Evolutionary conservation across 768 basidiomycete species (phyloP).

Genomic region (Phlebiopsis flavidoalba): DNA sequence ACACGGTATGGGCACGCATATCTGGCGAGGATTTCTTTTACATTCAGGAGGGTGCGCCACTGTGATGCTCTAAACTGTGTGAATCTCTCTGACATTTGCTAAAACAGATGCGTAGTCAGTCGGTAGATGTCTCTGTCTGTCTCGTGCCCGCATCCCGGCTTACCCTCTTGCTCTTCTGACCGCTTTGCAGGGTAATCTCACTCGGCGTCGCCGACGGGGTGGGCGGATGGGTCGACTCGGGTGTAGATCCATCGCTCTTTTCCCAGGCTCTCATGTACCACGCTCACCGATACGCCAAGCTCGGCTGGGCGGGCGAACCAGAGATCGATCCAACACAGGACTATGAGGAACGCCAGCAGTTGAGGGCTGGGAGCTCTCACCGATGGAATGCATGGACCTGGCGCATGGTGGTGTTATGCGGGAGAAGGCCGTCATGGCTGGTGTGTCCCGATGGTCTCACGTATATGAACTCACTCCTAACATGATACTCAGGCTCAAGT

Average conservation of each 20-base stretch:
- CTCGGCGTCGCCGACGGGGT: constrained; percentile 92
- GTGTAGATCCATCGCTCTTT: constrained; percentile 86
- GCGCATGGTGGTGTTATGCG: constrained; percentile 68
- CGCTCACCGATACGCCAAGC: constrained; percentile 64
- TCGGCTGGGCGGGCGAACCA: constrained; percentile 79
- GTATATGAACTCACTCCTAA: not conserved
- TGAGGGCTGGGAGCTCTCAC: constrained; percentile 65
- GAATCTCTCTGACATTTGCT: not conserved
- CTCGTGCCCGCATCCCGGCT: not conserved
- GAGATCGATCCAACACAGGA: constrained; percentile 76
- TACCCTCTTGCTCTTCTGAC: constrained; percentile 8
- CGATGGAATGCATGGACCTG: constrained; percentile 64
- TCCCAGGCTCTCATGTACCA: constrained; percentile 90
- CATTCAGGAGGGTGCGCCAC: constrained; percentile 61
- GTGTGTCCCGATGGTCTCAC: constrained; percentile 15
- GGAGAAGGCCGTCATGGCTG: constrained; percentile 45
- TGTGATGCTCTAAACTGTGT: not conserved
- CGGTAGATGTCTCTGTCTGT: constrained; percentile 47
- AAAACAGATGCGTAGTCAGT: constrained; percentile 67
- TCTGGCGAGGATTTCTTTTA: constrained; percentile 65
- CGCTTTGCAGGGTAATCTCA: constrained; percentile 55
- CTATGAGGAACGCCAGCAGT: constrained; percentile 60
- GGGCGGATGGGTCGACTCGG: constrained; percentile 83
- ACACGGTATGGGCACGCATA: constrained; percentile 30
- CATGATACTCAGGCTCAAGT: constrained; percentile 57